These are phyloP conservation scores for Hericium coralloides DNA, from an alignment of 768 basidiomycete species.

Conservation along the genomic window DNA sequence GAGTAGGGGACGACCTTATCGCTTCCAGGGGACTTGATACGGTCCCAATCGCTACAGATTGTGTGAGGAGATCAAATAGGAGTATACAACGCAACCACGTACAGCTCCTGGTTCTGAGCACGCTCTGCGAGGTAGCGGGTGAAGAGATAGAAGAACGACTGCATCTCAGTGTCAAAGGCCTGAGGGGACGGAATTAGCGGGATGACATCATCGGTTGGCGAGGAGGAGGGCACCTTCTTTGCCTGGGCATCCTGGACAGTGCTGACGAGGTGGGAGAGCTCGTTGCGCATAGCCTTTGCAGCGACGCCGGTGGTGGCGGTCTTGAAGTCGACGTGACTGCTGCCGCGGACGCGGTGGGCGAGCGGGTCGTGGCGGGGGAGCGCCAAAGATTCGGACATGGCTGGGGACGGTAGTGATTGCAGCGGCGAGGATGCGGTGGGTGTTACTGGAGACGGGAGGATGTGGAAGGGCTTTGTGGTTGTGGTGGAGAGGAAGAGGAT, in stretches of 20 bases:
- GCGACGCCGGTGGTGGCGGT: conserved; percentile 70
- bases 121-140: conserved; percentile 88
- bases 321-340: conserved; percentile 89
- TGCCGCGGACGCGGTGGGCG: conserved; percentile 66
- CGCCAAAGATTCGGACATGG: conserved; percentile 32
- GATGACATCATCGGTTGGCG: no score
- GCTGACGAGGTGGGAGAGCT: conserved; percentile 87
- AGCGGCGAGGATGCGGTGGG: conserved; percentile 2
- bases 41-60: conserved; percentile 24
- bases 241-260: conserved; percentile 72
- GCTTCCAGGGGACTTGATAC: conserved; percentile 52
- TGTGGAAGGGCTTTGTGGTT: conserved; percentile 3
- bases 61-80: background rate
- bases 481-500: conserved; percentile 6
- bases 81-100: conserved; percentile 5
- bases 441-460: conserved; percentile 8
- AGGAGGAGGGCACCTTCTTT: conserved; percentile 55
- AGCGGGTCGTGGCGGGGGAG: conserved; percentile 60
- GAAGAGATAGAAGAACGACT: conserved; percentile 92
- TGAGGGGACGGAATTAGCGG: conserved; percentile 20
- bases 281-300: conserved; percentile 95
- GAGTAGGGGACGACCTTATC: conserved; percentile 59
- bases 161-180: conserved; percentile 95
- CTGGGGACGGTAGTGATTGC: conserved; percentile 18
- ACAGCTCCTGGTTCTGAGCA: conserved; percentile 84